Percentiles rank a stretch among this genome's conserved stretches.
These are phyloP conservation scores for Tuber umbilicatum DNA, from an alignment of 495 filamentous ascomycete genomes.

Conservation along the genomic window DNA sequence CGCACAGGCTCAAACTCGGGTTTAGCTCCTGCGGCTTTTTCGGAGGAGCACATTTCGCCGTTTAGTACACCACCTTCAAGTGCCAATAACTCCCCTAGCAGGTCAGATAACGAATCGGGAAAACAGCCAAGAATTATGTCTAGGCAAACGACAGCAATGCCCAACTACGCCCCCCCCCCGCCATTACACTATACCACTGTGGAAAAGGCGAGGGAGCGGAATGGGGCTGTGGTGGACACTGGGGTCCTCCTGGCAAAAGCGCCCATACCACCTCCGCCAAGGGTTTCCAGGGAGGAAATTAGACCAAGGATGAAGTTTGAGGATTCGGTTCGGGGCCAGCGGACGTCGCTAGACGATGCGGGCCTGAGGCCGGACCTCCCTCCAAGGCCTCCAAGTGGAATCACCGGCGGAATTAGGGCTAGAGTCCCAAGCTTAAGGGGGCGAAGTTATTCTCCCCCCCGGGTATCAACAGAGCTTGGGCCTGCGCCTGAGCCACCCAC, in stretches of 20 bases:
- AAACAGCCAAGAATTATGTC: conserved; percentile 14
- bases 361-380: conserved; percentile 38
- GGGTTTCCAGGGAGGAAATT: conserved; percentile 34
- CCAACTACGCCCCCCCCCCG: conserved; percentile 47
- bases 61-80: conserved; percentile 87
- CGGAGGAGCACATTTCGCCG: conserved; percentile 63
- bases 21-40: conserved; percentile 31
- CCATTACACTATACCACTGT: conserved; percentile 43
- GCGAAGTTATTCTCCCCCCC: conserved; percentile 40
- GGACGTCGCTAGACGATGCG: conserved; percentile 37
- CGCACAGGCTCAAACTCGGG: conserved; percentile 29
- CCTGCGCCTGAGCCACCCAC: conserved; percentile 15
- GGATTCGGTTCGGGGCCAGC: conserved; percentile 33
- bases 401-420: conserved; percentile 32
- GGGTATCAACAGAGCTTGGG: conserved; percentile 8
- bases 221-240: conserved; percentile 19
- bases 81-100: conserved; percentile 52
- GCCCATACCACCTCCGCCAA: conserved; percentile 34
- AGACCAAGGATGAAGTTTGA: conserved; percentile 36
- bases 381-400: conserved; percentile 23
- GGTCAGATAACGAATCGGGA: conserved; percentile 36
- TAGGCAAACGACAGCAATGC: conserved; percentile 44
- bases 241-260: conserved; percentile 12
- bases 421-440: conserved; percentile 35
- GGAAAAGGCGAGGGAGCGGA: conserved; percentile 21